Evolutionary conservation across 2,329 filamentous ascomycete genomes (phyloP).

Genomic region (Monosporascus sp.): DNA sequence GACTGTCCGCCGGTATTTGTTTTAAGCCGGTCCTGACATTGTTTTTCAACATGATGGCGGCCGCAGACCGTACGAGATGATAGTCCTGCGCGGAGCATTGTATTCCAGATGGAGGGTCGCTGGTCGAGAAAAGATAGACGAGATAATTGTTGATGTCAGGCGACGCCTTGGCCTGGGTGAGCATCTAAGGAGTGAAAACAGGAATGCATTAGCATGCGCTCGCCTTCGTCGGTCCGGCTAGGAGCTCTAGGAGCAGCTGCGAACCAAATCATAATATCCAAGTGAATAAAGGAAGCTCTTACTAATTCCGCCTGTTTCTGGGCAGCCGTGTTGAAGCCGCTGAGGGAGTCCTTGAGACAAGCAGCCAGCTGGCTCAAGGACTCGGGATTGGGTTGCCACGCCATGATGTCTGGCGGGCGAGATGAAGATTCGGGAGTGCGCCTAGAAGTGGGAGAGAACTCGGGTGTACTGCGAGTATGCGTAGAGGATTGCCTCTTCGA

Average conservation of each 20-base stretch:
- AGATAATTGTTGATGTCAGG: constrained; percentile 98
- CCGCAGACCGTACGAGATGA: constrained; percentile 75
- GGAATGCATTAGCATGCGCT: constrained; percentile 16
- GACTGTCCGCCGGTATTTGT: constrained; percentile 65
- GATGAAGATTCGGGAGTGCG: constrained; percentile 7
- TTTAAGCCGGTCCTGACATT: constrained; percentile 74
- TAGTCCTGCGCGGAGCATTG: constrained; percentile 57
- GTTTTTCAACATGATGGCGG: constrained; percentile 94
- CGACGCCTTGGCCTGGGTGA: constrained; percentile 78
- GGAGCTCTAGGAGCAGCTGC: neutral
- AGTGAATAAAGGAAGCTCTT: constrained; percentile 29
- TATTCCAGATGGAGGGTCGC: constrained; percentile 56
- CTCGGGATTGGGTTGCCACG: constrained; percentile 87
- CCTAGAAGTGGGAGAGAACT: neutral
- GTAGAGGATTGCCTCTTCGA: no score
- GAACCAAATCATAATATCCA: neutral
- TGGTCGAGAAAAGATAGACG: constrained; percentile 78
- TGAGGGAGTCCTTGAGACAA: constrained; percentile 88
- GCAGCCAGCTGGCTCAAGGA: constrained; percentile 83
- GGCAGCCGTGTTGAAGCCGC: constrained; percentile 69
- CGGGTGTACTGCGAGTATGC: neutral
- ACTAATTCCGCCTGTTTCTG: constrained; percentile 90
- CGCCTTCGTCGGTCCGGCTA: no score
- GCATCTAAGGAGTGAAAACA: constrained; percentile 60
- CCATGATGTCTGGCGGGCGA: constrained; percentile 52